Evolutionary conservation across 1,284 basidiomycete species (phyloP), one percentile per base, ranked within the genome.

Genomic region (Rhodotorula glutinis): DNA sequence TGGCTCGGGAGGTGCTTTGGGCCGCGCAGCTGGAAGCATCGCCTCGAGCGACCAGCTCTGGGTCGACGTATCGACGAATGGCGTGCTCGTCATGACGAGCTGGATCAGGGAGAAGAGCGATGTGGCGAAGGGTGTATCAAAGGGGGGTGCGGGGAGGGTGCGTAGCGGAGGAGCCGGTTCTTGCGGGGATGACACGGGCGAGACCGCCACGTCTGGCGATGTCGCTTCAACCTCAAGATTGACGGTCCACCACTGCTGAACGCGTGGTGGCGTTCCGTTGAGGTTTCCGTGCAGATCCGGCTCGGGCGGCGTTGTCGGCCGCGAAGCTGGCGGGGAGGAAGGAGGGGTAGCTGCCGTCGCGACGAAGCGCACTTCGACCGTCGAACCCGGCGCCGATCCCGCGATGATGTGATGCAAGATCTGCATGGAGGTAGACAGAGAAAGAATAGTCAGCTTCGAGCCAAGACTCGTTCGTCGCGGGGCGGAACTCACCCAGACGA

Each of bases 321-420:
- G 46, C 7, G 61, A 60, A 0, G 21, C 17, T 10, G 30, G 17
- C 16, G 61, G 61, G 0, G 38, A 52, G 16, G 56, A 17, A 3
- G 66, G 61, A 11, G 71, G 65, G 4, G 67, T 56, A 0, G 74
- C 63, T 2, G 80, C 77, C 3, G 83, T 81, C 60, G 92, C 82
- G 71, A 86, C 85, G n/a, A 96, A 83, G 8, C 92, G 91, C 57
- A 96, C 80, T 76, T 95, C 92, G 59, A 97, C 84, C n/a, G 88
- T 87, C 75, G 94, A 92, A 8, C 90, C 90, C 53, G 78, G 80
- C 57, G 80, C 80, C 7, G 90, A 82, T 40, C 86, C 86, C 43
- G 82, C 81, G 41, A 96, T 80, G 52, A 95, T 83, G 82, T 94
- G 92, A 27, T 91, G 88, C 53, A 93, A 79, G 64, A 94, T 83